phyloP scores from a whole-genome alignment of 352 stramenopile species.

The Hyaloperonospora brassicae region DNA sequence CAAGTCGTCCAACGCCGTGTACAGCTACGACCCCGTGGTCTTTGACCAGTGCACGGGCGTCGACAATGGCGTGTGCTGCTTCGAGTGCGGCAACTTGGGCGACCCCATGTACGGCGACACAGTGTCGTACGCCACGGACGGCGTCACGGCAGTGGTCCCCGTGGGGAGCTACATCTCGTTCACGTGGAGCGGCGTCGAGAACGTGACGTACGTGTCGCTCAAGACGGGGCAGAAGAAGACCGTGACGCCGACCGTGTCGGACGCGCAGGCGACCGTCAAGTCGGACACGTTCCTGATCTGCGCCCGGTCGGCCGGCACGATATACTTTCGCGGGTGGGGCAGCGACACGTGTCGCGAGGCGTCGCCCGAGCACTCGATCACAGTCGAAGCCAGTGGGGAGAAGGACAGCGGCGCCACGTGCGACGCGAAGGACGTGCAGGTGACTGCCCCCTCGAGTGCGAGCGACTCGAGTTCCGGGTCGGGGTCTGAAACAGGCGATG shows the following conservation, averaged over 20 bases:
- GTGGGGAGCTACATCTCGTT: conserved; percentile 46
- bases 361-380: conserved; percentile 39
- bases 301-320: conserved; percentile 36
- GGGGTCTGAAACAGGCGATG: conserved; percentile 19
- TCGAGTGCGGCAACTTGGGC: conserved; percentile 45
- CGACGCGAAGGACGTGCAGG: conserved; percentile 12
- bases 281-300: conserved; percentile 54
- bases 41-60: conserved; percentile 42
- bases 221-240: conserved; percentile 64
- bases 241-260: conserved; percentile 33
- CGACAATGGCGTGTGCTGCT: conserved; percentile 56
- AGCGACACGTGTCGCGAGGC: conserved; percentile 42
- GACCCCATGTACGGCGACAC: conserved; percentile 24
- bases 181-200: conserved; percentile 36
- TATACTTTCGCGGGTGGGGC: conserved; percentile 59
- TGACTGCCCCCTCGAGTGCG: conserved; percentile 6
- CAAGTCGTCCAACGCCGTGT: conserved; percentile 42
- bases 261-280: conserved; percentile 28
- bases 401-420: conserved; percentile 24
- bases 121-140: conserved; percentile 32
- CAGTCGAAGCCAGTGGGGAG: conserved; percentile 23
- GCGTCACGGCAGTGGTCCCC: conserved; percentile 43
- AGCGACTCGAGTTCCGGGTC: conserved; percentile 6
- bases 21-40: conserved; percentile 62
- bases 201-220: conserved; percentile 59